Conservation (phyloP, 306 rosid genomes). For the Fragaria vesca region DNA sequence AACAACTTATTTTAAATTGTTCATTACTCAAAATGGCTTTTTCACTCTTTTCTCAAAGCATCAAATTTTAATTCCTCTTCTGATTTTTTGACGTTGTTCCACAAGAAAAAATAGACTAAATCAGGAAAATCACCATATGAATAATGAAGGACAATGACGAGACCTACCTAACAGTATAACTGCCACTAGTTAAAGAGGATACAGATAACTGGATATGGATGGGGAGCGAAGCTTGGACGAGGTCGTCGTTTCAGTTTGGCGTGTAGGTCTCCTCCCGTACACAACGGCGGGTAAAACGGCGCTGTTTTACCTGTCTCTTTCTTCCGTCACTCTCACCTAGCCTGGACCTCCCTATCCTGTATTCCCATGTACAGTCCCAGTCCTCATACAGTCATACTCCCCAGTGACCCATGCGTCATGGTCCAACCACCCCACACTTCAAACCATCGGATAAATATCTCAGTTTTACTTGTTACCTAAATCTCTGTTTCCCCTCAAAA, state of each 20-base stretch:
- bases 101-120: neutral
- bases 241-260: neutral
- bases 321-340: neutral
- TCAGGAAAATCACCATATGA: neutral
- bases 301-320: neutral
- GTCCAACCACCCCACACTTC: neutral
- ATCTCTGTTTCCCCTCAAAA: neutral
- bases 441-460: neutral
- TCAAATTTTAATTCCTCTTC: neutral
- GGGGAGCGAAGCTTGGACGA: neutral
- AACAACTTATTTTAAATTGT: no score
- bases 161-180: neutral
- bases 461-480: neutral
- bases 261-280: conserved; percentile 1
- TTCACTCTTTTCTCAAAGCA: neutral
- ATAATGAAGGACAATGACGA: neutral
- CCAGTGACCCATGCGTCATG: neutral
- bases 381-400: neutral
- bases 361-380: neutral
- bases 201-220: neutral
- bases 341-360: conserved; percentile 3
- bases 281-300: conserved; percentile 13
- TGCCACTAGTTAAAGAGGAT: neutral
- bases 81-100: neutral
- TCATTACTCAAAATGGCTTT: no score